phyloP scores from a whole-genome alignment of 1,284 basidiomycete genomes.

The Peniophora sp. region DNA sequence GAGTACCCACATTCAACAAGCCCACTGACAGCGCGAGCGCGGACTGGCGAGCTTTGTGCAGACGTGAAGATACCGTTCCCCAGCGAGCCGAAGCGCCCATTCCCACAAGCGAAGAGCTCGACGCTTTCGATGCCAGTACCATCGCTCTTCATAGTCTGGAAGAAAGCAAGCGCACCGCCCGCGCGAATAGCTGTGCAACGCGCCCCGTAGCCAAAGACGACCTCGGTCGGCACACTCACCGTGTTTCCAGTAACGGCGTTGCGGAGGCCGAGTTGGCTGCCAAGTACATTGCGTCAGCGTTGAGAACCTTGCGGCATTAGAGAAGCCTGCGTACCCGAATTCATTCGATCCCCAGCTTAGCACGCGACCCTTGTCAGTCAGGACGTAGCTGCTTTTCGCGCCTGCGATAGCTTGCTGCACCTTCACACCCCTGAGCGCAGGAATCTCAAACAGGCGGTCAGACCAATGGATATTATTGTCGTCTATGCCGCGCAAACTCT shows the following conservation, averaged over 20 bases:
- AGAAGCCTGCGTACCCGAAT: conserved; percentile 46
- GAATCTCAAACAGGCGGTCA: conserved; percentile 74
- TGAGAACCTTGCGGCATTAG: conserved; percentile 1
- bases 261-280: conserved; percentile 80
- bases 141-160: conserved; percentile 61
- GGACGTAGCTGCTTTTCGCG: conserved; percentile 64
- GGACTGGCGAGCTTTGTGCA: conserved; percentile 63
- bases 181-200: conserved; percentile 63
- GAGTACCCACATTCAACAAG: conserved; percentile 67
- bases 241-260: conserved; percentile 58
- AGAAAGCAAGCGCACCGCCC: conserved; percentile 74
- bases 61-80: conserved; percentile 79
- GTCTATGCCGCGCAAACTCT: conserved; percentile 27
- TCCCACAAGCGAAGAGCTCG: conserved; percentile 80
- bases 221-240: conserved; percentile 82
- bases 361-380: conserved; percentile 66
- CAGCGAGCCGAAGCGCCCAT: conserved; percentile 79
- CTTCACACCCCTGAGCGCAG: conserved; percentile 60
- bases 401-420: conserved; percentile 72
- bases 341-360: conserved; percentile 90
- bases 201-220: conserved; percentile 58
- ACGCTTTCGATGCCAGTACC: conserved; percentile 34
- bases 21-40: conserved; percentile 79
- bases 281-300: conserved; percentile 3
- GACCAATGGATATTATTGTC: conserved; percentile 61